Conservation (phyloP, 1,284 basidiomycete genomes). For the Peniophora sp. region DNA sequence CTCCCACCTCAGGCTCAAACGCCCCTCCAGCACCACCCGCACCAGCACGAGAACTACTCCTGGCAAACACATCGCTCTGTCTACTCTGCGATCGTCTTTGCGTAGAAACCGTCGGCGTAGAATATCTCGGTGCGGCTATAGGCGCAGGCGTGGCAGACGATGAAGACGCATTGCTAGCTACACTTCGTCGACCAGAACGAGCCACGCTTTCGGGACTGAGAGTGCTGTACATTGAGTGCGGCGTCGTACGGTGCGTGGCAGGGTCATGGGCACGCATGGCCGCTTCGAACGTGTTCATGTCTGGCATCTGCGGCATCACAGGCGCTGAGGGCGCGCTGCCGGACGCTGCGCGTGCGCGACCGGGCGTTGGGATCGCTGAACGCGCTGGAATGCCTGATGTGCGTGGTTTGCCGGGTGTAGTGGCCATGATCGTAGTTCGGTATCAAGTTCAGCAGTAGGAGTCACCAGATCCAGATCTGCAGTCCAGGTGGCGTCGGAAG, state of each 20-base stretch:
- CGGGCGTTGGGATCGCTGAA: constrained; percentile 61
- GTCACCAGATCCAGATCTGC: no score
- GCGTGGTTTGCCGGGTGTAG: constrained; percentile 45
- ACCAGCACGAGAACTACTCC: constrained; percentile 32
- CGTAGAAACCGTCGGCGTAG: constrained; percentile 42
- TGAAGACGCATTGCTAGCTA: constrained; percentile 28
- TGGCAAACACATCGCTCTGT: constrained; percentile 47
- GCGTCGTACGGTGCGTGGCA: constrained; percentile 43
- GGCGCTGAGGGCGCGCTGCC: background rate
- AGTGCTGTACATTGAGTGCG: constrained; percentile 19
- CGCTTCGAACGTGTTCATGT: constrained; percentile 62
- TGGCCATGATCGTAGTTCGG: constrained; percentile 25
- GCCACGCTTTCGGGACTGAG: constrained; percentile 12
- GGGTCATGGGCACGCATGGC: constrained; percentile 76
- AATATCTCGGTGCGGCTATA: constrained; percentile 30
- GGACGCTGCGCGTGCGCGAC: constrained; percentile 32
- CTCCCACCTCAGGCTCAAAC: constrained; percentile 56
- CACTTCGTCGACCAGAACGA: constrained; percentile 30
- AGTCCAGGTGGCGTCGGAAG: no score
- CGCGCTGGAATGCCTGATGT: constrained; percentile 54
- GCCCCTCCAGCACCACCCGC: constrained; percentile 25
- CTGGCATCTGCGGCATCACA: constrained; percentile 28
- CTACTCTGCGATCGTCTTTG: constrained; percentile 49
- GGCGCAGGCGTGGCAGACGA: constrained; percentile 36
- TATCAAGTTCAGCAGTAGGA: no score